Conservation (phyloP, 768 basidiomycete genomes). For the Pleurotus tuoliensis region DNA sequence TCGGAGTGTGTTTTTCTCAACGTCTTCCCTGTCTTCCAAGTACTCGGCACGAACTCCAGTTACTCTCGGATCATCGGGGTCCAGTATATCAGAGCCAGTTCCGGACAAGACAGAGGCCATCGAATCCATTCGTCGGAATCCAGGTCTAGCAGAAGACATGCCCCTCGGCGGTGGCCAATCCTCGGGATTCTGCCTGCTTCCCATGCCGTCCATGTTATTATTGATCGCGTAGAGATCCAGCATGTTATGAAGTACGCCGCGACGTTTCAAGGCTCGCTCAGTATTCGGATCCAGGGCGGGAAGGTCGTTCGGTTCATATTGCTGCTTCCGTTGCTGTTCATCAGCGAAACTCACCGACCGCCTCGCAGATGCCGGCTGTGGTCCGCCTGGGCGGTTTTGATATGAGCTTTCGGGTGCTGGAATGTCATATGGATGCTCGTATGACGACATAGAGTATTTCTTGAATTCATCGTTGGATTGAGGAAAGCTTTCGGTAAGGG, state of each 20-base stretch:
- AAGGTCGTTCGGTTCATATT: slow-evolving; percentile 20
- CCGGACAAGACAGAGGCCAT: slow-evolving; percentile 35
- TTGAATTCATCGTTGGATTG: slow-evolving; percentile 23
- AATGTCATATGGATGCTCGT: slow-evolving; percentile 61
- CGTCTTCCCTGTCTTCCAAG: slow-evolving; percentile 56
- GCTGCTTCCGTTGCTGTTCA: slow-evolving; percentile 6
- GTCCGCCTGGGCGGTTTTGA: slow-evolving; percentile 15
- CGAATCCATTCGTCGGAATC: slow-evolving; percentile 39
- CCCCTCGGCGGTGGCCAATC: slow-evolving; percentile 12
- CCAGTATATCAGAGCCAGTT: slow-evolving; percentile 48
- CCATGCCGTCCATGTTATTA: slow-evolving; percentile 13
- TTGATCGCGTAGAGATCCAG: slow-evolving; percentile 48
- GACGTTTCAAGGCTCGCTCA: slow-evolving; percentile 33
- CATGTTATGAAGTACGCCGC: slow-evolving; percentile 47
- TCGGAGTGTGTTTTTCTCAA: slow-evolving; percentile 56
- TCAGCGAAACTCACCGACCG: slow-evolving; percentile 40
- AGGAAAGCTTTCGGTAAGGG: slow-evolving; percentile 21
- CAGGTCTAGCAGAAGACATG: slow-evolving; percentile 20
- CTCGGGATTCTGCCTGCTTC: slow-evolving; percentile 13
- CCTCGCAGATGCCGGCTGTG: slow-evolving; percentile 22
- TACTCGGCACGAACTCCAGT: slow-evolving; percentile 50
- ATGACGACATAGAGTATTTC: slow-evolving; percentile 49
- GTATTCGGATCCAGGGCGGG: slow-evolving; percentile 19
- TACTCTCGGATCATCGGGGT: slow-evolving; percentile 70
- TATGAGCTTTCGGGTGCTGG: slow-evolving; percentile 45